Base-by-base conservation (phyloP, 2,329 filamentous ascomycete genomes). In the Beauveria sp. region DNA sequence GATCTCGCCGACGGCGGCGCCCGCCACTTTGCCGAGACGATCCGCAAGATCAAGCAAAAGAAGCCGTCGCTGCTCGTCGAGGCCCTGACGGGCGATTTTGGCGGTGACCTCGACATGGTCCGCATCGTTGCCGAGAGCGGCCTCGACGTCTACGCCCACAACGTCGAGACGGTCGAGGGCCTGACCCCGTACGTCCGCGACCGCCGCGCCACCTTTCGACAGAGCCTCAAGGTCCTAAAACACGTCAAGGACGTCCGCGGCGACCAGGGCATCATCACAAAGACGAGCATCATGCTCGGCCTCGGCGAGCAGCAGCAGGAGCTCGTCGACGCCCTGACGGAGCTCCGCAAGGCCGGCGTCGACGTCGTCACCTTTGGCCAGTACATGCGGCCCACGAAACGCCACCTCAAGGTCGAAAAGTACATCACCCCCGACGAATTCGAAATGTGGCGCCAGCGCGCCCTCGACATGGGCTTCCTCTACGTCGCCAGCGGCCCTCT, bases 311-410 rank as follows among this genome's bases (percentile, higher is more conserved):
- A 87, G 28, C 93, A 98, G 69, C 84, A 89, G 20, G 89, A 98
- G 76, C 75, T 99, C 1, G 88, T 86, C 83, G 85, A 90, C 65
- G 86, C 93, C 0, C 76, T 98, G 63, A 84, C 66, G 85, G 90
- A 96, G 73, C 82, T 99, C 14, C 85, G 95, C 62, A 87, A 87
- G 66, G 83, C 86, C 62, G 80, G 90, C 63, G 93, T 97, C 51
- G 95, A 99, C 68, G 91, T 99, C 14, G 92, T 99, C 62, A 99
- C 95, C 0, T 99, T 99, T 68, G 95, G 95, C n/a, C 95, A 99
- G 79, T 99, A 99, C 79, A 99, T 99, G 95, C 90, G 93, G 12
- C 95, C 95, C 1, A 99, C 95, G 5, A 99, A 98, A 81, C 86
- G 93, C 50, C 95, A 99, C 74, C 93, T 99, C 85, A 88, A 96